Conservation (phyloP, 2,329 filamentous ascomycete species). For the Graphilbum ipis-grandicollis region DNA sequence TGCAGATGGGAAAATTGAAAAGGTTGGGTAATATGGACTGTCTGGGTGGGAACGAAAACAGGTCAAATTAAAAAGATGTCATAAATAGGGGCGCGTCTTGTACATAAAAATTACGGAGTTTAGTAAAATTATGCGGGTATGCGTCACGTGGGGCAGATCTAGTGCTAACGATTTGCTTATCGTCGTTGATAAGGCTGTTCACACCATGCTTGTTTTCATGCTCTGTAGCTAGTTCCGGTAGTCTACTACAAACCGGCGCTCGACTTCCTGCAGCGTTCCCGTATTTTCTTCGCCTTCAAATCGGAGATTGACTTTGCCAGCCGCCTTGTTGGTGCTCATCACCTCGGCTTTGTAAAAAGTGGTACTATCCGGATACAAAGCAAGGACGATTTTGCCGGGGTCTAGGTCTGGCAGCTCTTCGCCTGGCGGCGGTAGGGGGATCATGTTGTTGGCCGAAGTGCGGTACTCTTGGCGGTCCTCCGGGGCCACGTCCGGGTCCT, state of each 20-base stretch:
- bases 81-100: neutral
- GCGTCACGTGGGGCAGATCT: neutral
- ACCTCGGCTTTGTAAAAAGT: constrained; percentile 77
- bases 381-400: constrained; percentile 54
- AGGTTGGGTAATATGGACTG: no score
- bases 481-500: constrained; percentile 51
- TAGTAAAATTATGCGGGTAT: neutral
- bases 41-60: no score
- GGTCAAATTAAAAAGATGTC: no score
- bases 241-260: constrained; percentile 60
- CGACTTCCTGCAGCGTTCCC: constrained; percentile 58
- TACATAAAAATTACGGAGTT: no score
- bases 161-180: no score
- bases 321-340: constrained; percentile 42
- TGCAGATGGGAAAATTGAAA: no score
- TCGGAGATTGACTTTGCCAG: constrained; percentile 42
- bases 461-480: constrained; percentile 50
- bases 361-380: constrained; percentile 67
- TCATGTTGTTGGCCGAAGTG: constrained; percentile 58
- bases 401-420: constrained; percentile 42
- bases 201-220: no score
- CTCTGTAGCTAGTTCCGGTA: constrained; percentile 33
- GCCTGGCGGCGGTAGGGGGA: constrained; percentile 48
- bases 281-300: constrained; percentile 67
- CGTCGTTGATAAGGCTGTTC: no score